phyloP scores from a whole-genome alignment of 1,139 yeast species.

The Protomyces pachydermus region DNA sequence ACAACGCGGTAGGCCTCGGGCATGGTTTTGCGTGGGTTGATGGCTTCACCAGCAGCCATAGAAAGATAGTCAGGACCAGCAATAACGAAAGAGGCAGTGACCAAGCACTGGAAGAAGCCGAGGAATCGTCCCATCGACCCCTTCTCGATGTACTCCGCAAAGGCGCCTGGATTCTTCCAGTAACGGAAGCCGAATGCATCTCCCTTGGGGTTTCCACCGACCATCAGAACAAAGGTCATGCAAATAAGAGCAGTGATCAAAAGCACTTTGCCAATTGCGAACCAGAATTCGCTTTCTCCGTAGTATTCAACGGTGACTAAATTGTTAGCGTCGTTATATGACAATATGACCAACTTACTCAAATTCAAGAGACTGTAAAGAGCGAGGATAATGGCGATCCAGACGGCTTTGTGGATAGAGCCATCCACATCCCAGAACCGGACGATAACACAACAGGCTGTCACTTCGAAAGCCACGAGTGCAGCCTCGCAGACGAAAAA shows the following conservation, averaged over 20 bases:
- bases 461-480: constrained; percentile 74
- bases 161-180: constrained; percentile 92
- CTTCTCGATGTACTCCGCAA: constrained; percentile 48
- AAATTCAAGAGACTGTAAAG: constrained; percentile 38
- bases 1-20: constrained; percentile 83
- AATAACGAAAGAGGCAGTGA: constrained; percentile 58
- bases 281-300: constrained; percentile 66
- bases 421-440: constrained; percentile 53
- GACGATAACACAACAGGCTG: constrained; percentile 74
- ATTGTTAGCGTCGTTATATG: constrained; percentile 41
- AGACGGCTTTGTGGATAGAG: constrained; percentile 17
- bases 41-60: constrained; percentile 82
- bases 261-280: constrained; percentile 61
- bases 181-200: constrained; percentile 52
- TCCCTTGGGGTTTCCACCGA: constrained; percentile 60
- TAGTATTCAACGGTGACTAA: constrained; percentile 47
- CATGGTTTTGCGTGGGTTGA: constrained; percentile 73
- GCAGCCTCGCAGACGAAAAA: constrained; percentile 88
- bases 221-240: constrained; percentile 63
- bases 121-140: constrained; percentile 46
- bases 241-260: constrained; percentile 68
- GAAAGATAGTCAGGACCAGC: constrained; percentile 86
- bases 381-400: constrained; percentile 21
- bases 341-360: constrained; percentile 47
- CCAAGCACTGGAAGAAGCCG: constrained; percentile 65